phyloP scores from a whole-genome alignment of 129 eudicot species.

The sunflower (Helianthus annuus) region DNA sequence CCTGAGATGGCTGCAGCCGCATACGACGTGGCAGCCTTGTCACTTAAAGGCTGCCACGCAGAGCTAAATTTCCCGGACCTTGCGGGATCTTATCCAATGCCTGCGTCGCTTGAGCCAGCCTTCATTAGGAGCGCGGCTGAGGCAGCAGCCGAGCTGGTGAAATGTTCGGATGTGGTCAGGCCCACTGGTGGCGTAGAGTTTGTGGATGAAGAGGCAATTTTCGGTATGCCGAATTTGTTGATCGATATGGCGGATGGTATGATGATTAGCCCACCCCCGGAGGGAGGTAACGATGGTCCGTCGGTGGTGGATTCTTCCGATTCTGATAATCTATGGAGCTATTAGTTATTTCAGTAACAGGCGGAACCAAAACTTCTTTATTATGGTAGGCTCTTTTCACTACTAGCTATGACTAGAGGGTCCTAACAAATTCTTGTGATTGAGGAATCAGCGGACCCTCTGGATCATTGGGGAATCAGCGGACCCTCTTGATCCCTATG shows the following conservation, averaged over 20 bases:
- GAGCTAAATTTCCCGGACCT: slow-evolving; percentile 39
- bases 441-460: too few species aligned
- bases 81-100: slow-evolving; percentile 27
- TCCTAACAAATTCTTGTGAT: too few species aligned
- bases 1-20: slow-evolving; percentile 48
- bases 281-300: background rate
- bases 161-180: background rate
- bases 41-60: slow-evolving; percentile 40
- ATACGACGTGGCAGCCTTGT: slow-evolving; percentile 44
- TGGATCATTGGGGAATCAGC: too few species aligned
- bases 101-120: slow-evolving; percentile 25
- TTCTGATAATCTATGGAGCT: slow-evolving; percentile 25
- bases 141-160: slow-evolving; percentile 34
- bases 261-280: slow-evolving; percentile 27
- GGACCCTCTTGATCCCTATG: too few species aligned
- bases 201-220: slow-evolving; percentile 40
- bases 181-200: slow-evolving; percentile 15
- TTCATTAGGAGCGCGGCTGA: slow-evolving; percentile 39
- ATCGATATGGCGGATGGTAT: slow-evolving; percentile 49
- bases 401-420: too few species aligned
- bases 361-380: too few species aligned
- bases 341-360: background rate
- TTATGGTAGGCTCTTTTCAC: too few species aligned
- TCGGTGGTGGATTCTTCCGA: slow-evolving; percentile 2
- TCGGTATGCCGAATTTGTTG: slow-evolving; percentile 40